phyloP scores from a whole-genome alignment of 2,329 filamentous ascomycete species.

The Colletotrichum acutatum region DNA sequence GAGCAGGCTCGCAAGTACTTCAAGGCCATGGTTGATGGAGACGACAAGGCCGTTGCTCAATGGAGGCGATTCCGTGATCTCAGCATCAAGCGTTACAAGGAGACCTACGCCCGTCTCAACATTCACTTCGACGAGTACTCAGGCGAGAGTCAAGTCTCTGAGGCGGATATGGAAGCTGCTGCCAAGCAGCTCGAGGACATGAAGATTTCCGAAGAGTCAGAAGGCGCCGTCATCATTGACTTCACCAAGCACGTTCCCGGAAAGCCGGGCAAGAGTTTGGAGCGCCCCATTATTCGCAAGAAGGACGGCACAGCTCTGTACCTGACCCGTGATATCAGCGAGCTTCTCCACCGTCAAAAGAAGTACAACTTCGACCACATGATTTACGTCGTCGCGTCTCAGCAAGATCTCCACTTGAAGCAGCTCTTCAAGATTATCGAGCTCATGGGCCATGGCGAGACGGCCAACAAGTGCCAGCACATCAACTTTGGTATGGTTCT shows the following conservation, averaged over 20 bases:
- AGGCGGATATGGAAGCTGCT: slow-evolving; percentile 73
- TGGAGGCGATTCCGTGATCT: slow-evolving; percentile 76
- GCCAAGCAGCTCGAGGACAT: slow-evolving; percentile 72
- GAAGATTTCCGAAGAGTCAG: slow-evolving; percentile 73
- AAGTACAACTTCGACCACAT: slow-evolving; percentile 71
- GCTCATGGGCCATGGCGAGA: slow-evolving; percentile 75
- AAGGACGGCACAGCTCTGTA: slow-evolving; percentile 81
- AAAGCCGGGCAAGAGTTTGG: slow-evolving; percentile 75
- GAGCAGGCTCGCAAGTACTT: slow-evolving; percentile 81
- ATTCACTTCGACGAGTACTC: slow-evolving; percentile 79
- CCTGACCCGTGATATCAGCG: slow-evolving; percentile 81
- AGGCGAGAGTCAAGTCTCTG: slow-evolving; percentile 78
- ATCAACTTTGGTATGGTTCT: slow-evolving; percentile 80
- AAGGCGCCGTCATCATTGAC: slow-evolving; percentile 79
- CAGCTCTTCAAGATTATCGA: slow-evolving; percentile 83
- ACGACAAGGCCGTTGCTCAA: slow-evolving; percentile 67
- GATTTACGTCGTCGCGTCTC: slow-evolving; percentile 81
- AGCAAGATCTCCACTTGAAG: slow-evolving; percentile 78
- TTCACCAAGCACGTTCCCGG: slow-evolving; percentile 75
- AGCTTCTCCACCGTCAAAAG: slow-evolving; percentile 72
- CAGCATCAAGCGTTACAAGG: slow-evolving; percentile 74
- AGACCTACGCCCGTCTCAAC: slow-evolving; percentile 76
- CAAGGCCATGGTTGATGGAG: slow-evolving; percentile 76
- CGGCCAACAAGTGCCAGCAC: slow-evolving; percentile 76
- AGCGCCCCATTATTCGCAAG: slow-evolving; percentile 77